Evolutionary conservation across 305 asterid species (phyloP).

Genomic region (Fraxinus albicans): DNA sequence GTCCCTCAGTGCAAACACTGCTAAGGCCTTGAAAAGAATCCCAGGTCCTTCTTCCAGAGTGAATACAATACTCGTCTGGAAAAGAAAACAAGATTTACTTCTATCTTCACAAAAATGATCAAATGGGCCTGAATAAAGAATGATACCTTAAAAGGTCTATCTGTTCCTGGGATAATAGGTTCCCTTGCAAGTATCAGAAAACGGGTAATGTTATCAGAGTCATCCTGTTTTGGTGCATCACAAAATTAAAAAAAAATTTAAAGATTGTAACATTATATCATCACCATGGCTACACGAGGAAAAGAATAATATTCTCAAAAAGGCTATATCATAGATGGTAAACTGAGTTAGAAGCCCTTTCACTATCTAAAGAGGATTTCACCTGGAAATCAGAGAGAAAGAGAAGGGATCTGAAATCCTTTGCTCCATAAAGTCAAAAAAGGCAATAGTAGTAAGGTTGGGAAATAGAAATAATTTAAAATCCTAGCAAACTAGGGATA

Average conservation of each 20-base stretch:
- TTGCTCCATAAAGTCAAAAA: background rate
- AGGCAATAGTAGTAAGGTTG: background rate
- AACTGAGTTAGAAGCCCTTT: background rate
- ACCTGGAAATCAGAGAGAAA: background rate
- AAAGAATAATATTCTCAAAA: background rate
- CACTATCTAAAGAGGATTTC: background rate
- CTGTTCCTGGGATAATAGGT: slow-evolving; percentile 74
- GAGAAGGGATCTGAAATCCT: background rate
- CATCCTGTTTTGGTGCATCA: slow-evolving; percentile 54
- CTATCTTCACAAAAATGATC: background rate
- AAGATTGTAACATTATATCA: background rate
- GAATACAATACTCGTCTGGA: slow-evolving; percentile 80
- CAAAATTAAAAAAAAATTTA: slow-evolving; percentile 24
- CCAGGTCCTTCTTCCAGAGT: slow-evolving; percentile 91
- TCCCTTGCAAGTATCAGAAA: slow-evolving; percentile 84
- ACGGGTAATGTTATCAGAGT: slow-evolving; percentile 62
- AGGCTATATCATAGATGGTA: background rate
- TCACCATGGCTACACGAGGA: background rate
- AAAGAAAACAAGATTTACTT: slow-evolving; percentile 12
- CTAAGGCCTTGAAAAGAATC: slow-evolving; percentile 79
- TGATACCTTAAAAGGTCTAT: slow-evolving; percentile 65
- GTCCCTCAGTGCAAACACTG: slow-evolving; percentile 70
- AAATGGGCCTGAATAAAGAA: slow-evolving; percentile 7
- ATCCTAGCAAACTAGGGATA: background rate
- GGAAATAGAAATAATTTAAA: background rate